Percentiles rank a stretch among this genome's conserved stretches.
phyloP scores from a whole-genome alignment of 257 asterid genomes.

The Jacaranda copaia region DNA sequence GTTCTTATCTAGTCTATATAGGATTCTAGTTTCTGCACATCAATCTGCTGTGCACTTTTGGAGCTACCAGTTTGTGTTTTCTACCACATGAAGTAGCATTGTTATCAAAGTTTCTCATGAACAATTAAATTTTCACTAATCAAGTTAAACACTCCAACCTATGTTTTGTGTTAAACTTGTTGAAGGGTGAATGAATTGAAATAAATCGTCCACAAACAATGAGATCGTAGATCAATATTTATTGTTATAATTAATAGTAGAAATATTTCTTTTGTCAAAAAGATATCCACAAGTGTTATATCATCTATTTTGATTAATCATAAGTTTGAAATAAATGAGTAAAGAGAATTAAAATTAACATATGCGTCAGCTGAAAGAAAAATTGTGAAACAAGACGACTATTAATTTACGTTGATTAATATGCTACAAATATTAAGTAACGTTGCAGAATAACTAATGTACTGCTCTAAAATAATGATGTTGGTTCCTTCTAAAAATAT shows the following conservation, averaged over 20 bases:
- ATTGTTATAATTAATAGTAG: neutral
- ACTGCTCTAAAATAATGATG: no score
- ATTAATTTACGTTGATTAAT: no score
- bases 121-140: neutral
- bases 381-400: no score
- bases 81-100: no score
- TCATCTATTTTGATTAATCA: neutral
- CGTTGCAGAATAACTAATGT: no score
- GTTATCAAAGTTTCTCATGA: neutral
- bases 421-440: no score
- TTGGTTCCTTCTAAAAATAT: no score
- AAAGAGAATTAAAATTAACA: no score
- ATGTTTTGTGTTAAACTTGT: neutral
- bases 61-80: no score
- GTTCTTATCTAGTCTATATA: neutral
- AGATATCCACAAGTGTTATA: neutral
- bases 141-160: neutral
- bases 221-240: neutral
- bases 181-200: no score
- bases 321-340: neutral
- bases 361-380: no score
- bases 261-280: neutral
- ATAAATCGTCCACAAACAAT: no score
- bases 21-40: neutral
- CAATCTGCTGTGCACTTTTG: neutral